A percentile compares a stretch with the other conserved stretches of the same genome.
Evolutionary conservation across 2,329 filamentous ascomycete species (phyloP).

Genomic region (Colletotrichum spaethianum): DNA sequence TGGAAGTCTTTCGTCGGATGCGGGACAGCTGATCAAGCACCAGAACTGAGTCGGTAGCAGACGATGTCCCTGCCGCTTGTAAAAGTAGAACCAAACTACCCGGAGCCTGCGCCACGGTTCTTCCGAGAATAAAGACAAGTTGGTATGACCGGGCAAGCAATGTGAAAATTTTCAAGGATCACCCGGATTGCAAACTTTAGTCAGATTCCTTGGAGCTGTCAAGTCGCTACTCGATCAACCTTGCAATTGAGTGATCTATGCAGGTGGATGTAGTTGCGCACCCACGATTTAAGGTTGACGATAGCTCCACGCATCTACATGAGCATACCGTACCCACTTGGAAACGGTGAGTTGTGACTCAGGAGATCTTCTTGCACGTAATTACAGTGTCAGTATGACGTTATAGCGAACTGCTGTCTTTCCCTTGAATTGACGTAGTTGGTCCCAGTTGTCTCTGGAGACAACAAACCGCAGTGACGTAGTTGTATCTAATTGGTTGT

Average conservation of each 20-base stretch:
- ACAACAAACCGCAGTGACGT: neutral
- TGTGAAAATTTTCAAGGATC: constrained; percentile 10
- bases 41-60: constrained; percentile 27
- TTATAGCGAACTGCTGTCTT: neutral
- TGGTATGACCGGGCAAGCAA: neutral
- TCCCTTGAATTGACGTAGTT: constrained; percentile 11
- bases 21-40: constrained; percentile 6
- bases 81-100: constrained; percentile 1
- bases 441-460: neutral
- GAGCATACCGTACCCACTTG: constrained; percentile 8
- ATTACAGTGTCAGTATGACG: constrained; percentile 22
- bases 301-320: constrained; percentile 9
- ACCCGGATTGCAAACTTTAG: constrained; percentile 5
- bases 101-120: constrained; percentile 28
- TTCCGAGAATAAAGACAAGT: constrained; percentile 13
- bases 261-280: constrained; percentile 1
- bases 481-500: neutral
- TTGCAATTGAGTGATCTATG: constrained; percentile 14
- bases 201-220: constrained; percentile 15
- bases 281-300: constrained; percentile 23
- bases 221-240: constrained; percentile 10
- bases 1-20: constrained; percentile 22
- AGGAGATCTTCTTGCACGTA: constrained; percentile 15
- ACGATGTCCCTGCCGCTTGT: constrained; percentile 25
- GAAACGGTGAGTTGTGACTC: constrained; percentile 19